A percentile compares a stretch with the other conserved stretches of the same genome.
Evolutionary conservation across 169 alveolate species (phyloP).

Genomic region (Eimeria zaria): DNA sequence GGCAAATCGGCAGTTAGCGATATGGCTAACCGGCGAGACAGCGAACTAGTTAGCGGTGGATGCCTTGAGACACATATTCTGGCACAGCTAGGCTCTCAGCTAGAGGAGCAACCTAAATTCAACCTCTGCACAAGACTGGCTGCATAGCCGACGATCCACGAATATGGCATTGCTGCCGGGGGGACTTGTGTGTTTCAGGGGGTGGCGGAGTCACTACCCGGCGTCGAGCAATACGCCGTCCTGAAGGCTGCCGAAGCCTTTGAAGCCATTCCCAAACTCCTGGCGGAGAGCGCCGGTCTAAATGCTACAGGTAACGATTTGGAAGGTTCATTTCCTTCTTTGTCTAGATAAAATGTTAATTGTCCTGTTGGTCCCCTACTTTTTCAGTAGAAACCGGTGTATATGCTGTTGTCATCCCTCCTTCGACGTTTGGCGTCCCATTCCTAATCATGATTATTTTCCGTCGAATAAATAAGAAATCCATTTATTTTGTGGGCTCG

Average conservation of each 20-base stretch:
- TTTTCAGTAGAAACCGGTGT: not conserved
- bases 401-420: not conserved
- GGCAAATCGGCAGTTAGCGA: not conserved
- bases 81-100: not conserved
- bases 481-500: not conserved
- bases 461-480: not conserved
- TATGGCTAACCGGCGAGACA: not conserved
- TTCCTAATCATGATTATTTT: not conserved
- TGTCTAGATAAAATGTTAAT: not conserved
- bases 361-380: not conserved
- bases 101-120: not conserved
- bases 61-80: not conserved
- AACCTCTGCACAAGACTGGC: not conserved
- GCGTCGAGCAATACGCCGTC: conserved; percentile 97
- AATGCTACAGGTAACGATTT: conserved; percentile 95
- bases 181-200: not conserved
- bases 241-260: conserved; percentile 99
- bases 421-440: not conserved
- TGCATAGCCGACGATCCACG: not conserved
- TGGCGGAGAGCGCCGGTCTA: conserved; percentile 96
- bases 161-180: not conserved
- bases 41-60: not conserved
- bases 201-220: conserved; percentile 85
- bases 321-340: not conserved
- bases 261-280: conserved; percentile 98